Conservation (phyloP, 2,329 filamentous ascomycete genomes). For the Pseudocercospora fuligena region DNA sequence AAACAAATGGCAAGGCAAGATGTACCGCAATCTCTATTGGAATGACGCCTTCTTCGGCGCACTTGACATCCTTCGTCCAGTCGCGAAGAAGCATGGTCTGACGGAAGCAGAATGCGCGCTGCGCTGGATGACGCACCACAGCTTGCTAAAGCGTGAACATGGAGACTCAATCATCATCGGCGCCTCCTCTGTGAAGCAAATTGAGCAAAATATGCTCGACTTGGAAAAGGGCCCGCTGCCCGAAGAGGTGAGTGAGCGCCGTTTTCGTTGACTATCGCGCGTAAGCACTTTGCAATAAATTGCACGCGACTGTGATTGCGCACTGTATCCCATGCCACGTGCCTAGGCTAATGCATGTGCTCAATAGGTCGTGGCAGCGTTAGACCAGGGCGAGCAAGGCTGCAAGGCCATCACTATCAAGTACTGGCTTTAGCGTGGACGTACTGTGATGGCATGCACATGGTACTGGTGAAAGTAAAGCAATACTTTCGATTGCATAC, state of each 20-base stretch:
- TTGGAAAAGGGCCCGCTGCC: slow-evolving; percentile 48
- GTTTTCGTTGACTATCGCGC: neutral
- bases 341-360: neutral
- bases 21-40: slow-evolving; percentile 48
- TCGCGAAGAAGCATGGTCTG: slow-evolving; percentile 47
- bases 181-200: slow-evolving; percentile 43
- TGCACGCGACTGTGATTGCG: too few relatives aligned
- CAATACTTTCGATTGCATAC: too few relatives aligned
- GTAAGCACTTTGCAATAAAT: too few relatives aligned
- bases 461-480: too few relatives aligned
- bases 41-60: slow-evolving; percentile 51
- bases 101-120: slow-evolving; percentile 51
- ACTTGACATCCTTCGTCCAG: slow-evolving; percentile 46
- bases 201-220: slow-evolving; percentile 46
- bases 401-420: slow-evolving; percentile 20
- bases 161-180: slow-evolving; percentile 49
- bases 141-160: slow-evolving; percentile 38
- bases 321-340: too few relatives aligned
- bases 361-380: slow-evolving; percentile 5
- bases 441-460: neutral
- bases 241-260: slow-evolving; percentile 39
- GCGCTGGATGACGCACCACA: slow-evolving; percentile 54
- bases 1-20: slow-evolving; percentile 45
- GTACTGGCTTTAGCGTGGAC: slow-evolving; percentile 17
- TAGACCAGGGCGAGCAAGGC: slow-evolving; percentile 11